Conservation (phyloP, 129 eudicot genomes). For the Cynara cardunculus region DNA sequence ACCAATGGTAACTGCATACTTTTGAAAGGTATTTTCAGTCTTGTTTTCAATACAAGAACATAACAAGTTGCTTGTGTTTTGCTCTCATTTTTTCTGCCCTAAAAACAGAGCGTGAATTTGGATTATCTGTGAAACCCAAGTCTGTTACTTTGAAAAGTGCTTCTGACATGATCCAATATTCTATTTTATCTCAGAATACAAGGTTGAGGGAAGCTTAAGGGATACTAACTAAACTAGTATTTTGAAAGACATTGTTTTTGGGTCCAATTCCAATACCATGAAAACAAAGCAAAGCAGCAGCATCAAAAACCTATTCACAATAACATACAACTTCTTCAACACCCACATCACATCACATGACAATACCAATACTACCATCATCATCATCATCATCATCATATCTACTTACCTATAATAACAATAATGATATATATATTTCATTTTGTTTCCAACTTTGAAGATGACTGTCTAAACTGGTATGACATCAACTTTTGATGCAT, state of each 20-base stretch:
- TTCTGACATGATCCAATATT: not conserved
- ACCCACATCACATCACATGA: not conserved
- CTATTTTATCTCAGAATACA: too few species aligned
- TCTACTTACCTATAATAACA: constrained; percentile 5
- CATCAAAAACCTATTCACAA: constrained; percentile 37
- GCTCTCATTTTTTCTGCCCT: too few species aligned
- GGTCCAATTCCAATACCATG: not conserved
- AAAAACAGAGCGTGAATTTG: too few species aligned
- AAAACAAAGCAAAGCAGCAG: not conserved
- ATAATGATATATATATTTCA: not conserved
- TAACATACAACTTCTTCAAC: constrained; percentile 18
- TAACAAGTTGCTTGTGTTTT: too few species aligned
- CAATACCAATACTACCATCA: not conserved
- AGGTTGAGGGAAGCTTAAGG: too few species aligned
- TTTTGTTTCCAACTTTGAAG: not conserved
- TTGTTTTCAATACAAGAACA: too few species aligned
- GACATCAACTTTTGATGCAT: constrained; percentile 64
- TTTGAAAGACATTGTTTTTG: not conserved
- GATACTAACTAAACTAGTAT: too few species aligned
- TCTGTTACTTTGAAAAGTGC: too few species aligned
- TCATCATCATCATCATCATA: constrained; percentile 7
- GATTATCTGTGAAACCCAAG: too few species aligned
- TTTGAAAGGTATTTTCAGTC: too few species aligned
- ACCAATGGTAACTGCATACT: too few species aligned
- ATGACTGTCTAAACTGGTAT: constrained; percentile 52